phyloP scores from a whole-genome alignment of 192 early-diverging fungal species.

The Kickxella alabastrina region DNA sequence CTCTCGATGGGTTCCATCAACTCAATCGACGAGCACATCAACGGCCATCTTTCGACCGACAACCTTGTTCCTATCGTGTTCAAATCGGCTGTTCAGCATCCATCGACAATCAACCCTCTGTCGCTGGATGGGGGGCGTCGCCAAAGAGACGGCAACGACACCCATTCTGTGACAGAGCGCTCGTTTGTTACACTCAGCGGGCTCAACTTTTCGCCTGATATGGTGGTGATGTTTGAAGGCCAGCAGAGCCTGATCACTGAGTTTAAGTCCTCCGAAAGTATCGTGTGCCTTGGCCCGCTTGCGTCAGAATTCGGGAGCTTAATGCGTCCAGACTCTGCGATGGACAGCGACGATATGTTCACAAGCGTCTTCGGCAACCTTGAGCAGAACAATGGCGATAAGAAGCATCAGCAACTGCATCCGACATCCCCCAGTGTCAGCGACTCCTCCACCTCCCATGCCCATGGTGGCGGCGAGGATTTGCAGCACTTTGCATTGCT shows the following conservation, averaged over 20 bases:
- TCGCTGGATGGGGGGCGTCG: slow-evolving; percentile 10
- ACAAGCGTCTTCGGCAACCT: slow-evolving; percentile 1
- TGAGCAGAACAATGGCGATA: background rate
- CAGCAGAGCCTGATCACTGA: slow-evolving; percentile 34
- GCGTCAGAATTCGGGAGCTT: too few relatives aligned
- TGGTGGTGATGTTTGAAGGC: slow-evolving; percentile 72
- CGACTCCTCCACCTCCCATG: slow-evolving; percentile 25
- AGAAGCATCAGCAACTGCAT: slow-evolving; percentile 11
- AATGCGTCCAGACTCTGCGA: background rate
- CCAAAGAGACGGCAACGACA: slow-evolving; percentile 8
- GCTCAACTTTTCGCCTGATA: slow-evolving; percentile 64
- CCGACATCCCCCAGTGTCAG: slow-evolving; percentile 45
- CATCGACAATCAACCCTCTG: slow-evolving; percentile 32
- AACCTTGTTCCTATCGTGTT: slow-evolving; percentile 38
- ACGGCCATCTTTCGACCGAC: slow-evolving; percentile 6
- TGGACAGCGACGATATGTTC: background rate
- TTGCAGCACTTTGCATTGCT: slow-evolving; percentile 4
- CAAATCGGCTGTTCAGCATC: slow-evolving; percentile 38
- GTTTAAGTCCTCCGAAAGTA: slow-evolving; percentile 37
- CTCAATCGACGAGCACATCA: slow-evolving; percentile 1
- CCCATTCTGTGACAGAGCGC: slow-evolving; percentile 25
- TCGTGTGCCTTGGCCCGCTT: slow-evolving; percentile 48
- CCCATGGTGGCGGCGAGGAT: slow-evolving; percentile 20
- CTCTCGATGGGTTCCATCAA: background rate
- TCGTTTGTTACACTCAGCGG: slow-evolving; percentile 59